These are phyloP conservation scores for Nigrospora sphaerica DNA, from an alignment of 2,329 filamentous ascomycete species.

Conservation along the genomic window DNA sequence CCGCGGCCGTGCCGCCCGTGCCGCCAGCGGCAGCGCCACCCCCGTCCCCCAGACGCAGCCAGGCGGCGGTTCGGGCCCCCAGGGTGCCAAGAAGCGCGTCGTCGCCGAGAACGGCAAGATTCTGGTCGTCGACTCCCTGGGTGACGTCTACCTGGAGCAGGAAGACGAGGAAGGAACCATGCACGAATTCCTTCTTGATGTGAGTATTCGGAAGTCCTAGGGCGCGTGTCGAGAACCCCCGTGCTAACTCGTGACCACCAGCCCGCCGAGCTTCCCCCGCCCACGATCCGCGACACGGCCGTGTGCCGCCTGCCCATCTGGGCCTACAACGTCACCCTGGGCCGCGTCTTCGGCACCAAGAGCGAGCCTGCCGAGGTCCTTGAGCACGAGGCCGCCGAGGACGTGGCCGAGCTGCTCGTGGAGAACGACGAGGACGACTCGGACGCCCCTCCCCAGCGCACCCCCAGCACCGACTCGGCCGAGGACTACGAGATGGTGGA, in stretches of 20 bases:
- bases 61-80: conserved; percentile 42
- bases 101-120: conserved; percentile 94
- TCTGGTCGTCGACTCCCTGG: conserved; percentile 82
- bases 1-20: conserved; percentile 28
- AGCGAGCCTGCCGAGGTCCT: conserved; percentile 17
- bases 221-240: background rate
- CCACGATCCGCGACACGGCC: conserved; percentile 75
- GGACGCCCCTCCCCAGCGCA: conserved; percentile 39
- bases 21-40: conserved; percentile 39
- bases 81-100: conserved; percentile 78
- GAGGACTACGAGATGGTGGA: conserved; percentile 59
- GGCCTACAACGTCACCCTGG: conserved; percentile 52
- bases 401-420: conserved; percentile 25
- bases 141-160: conserved; percentile 93
- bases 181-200: conserved; percentile 80
- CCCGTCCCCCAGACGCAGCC: conserved; percentile 41
- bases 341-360: conserved; percentile 37
- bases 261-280: conserved; percentile 72
- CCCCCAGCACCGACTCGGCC: conserved; percentile 49
- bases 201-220: conserved; percentile 39
- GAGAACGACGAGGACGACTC: conserved; percentile 34
- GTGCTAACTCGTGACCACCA: conserved; percentile 27
- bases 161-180: conserved; percentile 78
- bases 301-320: conserved; percentile 73
- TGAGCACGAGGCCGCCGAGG: conserved; percentile 26